These are phyloP conservation scores for Clonostachys chloroleuca DNA, from an alignment of 2,329 filamentous ascomycete genomes.

Conservation along the genomic window DNA sequence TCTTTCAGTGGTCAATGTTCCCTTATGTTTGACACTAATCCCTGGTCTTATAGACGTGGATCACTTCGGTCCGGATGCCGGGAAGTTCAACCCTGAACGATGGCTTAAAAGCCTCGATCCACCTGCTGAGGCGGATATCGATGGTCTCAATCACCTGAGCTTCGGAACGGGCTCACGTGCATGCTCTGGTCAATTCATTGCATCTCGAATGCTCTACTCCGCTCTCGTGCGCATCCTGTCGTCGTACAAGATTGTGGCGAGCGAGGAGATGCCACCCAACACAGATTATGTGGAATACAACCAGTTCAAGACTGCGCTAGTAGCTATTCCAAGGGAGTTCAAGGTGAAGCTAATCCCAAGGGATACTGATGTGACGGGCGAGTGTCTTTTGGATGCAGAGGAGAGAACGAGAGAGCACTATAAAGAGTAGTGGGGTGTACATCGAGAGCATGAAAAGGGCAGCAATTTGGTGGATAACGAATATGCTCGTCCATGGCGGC, in stretches of 20 bases:
- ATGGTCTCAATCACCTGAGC: constrained; percentile 34
- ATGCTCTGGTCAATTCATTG: constrained; percentile 46
- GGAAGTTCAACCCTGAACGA: constrained; percentile 41
- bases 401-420: constrained; percentile 42
- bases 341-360: constrained; percentile 51
- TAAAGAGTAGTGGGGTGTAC: constrained; percentile 21
- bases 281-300: constrained; percentile 61
- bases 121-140: constrained; percentile 19
- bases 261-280: constrained; percentile 44
- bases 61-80: constrained; percentile 40
- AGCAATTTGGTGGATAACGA: no score
- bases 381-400: constrained; percentile 35
- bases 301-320: constrained; percentile 52
- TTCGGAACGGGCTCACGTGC: constrained; percentile 47
- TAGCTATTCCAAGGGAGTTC: constrained; percentile 55
- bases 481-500: no score
- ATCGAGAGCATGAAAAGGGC: no score
- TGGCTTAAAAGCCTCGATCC: constrained; percentile 34
- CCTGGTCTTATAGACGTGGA: constrained; percentile 28
- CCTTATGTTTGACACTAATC: background rate
- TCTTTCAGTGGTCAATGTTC: background rate
- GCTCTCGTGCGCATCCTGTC: constrained; percentile 43
- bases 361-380: constrained; percentile 26
- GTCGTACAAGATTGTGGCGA: constrained; percentile 43
- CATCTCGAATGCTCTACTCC: constrained; percentile 41